Evolutionary conservation across 2,329 filamentous ascomycete species (phyloP).

Genomic region (Beauveria australis): DNA sequence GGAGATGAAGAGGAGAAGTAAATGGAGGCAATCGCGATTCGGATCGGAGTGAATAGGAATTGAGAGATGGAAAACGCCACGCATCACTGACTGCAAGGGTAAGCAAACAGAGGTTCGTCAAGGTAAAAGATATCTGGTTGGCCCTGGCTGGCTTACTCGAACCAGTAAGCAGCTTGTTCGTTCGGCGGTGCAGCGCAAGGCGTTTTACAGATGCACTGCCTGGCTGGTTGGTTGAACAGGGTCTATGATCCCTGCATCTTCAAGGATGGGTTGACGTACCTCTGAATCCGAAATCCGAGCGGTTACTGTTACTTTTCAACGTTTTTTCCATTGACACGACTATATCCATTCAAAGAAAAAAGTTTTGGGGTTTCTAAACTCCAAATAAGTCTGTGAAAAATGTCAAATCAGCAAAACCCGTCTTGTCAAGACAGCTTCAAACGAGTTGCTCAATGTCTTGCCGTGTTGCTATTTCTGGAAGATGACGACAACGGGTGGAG

Average conservation of each 20-base stretch:
- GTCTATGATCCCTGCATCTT: not conserved
- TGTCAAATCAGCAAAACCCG: no score
- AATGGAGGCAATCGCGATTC: not conserved
- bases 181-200: not conserved
- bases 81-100: not conserved
- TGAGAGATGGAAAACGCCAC: not conserved
- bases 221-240: not conserved
- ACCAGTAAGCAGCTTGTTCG: constrained; percentile 4
- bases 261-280: not conserved
- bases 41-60: not conserved
- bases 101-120: not conserved
- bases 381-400: no score
- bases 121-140: not conserved
- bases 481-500: not conserved
- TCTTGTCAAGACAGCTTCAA: not conserved
- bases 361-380: no score
- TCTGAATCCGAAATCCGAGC: not conserved
- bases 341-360: no score
- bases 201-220: not conserved
- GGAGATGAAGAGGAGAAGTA: not conserved
- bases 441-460: not conserved
- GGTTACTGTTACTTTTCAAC: not conserved
- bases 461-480: not conserved
- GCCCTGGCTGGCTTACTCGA: not conserved
- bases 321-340: not conserved